Base-by-base conservation (phyloP, 2,329 filamentous ascomycete genomes). In the Pseudogymnoascus sp. region DNA sequence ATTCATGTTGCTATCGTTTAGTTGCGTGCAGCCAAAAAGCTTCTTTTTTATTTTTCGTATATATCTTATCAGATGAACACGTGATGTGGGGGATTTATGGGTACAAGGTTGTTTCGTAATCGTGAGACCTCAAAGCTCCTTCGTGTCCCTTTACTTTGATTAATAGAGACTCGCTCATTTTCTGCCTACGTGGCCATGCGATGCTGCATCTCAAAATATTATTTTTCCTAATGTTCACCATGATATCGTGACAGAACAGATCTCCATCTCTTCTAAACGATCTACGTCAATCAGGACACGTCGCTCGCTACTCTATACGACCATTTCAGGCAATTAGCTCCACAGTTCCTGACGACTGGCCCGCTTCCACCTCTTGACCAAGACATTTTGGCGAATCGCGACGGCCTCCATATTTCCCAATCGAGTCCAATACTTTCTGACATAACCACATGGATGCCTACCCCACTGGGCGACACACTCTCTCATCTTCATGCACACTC, bases 361-460 rank as follows among this genome's bases (percentile, higher is more conserved):
- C 58, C 35, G 35, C 58, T 60, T 45, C n/a, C 48, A 55, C 48
- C n/a, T 55, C 35, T 27, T n/a, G 33, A 31, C 58, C 58, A 45
- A 25, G 33, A 25, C 58, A 37, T 45, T 45, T 59, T 37, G 39
- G 33, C 58, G 35, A 45, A 37, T 45, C 33, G 58, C 58, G 33
- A 25, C 60, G 45, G 55, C 62, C n/a, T 33, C 62, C 25, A 55
- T 33, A 55, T 55, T 55, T 33, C 48, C 48, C 48, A 55, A 55
- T 55, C 5, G 48, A 55, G 29, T 27, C 48, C 48, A 55, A 55
- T 33, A 33, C 48, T 55, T 33, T 55, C 9, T 33, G 29, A 55
- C n/a, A 63, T 61, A 63, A 71, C 63, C 69, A 72, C 67, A 76
- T 78, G 73, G 70, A 77, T 77, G 75, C 73, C 74, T 73, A 71